Conservation (phyloP, 257 asterid species). For the Asclepias syriaca region DNA sequence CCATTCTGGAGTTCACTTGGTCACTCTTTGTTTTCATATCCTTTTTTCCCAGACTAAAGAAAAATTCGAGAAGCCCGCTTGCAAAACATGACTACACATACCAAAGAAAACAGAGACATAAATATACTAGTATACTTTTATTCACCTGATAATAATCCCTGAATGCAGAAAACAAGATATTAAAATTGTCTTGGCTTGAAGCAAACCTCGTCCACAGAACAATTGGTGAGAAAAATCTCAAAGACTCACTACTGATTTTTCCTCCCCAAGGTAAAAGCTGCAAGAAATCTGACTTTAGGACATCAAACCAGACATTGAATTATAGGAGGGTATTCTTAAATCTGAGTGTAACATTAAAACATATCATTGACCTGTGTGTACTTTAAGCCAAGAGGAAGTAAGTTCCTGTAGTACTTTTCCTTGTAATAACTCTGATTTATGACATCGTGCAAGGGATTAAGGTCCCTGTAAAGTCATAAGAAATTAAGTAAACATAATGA, state of each 20-base stretch:
- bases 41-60: neutral
- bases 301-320: conserved; percentile 30
- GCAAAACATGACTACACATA: neutral
- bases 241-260: conserved; percentile 74
- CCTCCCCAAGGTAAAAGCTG: conserved; percentile 99
- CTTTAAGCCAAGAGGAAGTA: conserved; percentile 64
- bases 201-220: conserved; percentile 83
- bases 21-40: neutral
- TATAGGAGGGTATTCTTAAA: conserved; percentile 10
- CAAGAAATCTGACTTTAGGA: conserved; percentile 57
- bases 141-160: conserved; percentile 76
- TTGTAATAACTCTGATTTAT: conserved; percentile 52
- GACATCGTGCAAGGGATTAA: conserved; percentile 76
- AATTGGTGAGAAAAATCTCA: conserved; percentile 84
- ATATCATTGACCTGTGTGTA: conserved; percentile 51
- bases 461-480: conserved; percentile 60
- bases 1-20: neutral
- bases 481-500: conserved; percentile 1
- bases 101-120: neutral
- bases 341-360: neutral
- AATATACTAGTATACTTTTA: neutral
- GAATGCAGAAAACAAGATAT: conserved; percentile 65
- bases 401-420: conserved; percentile 62
- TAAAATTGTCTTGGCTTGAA: conserved; percentile 44
- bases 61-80: neutral